A percentile compares a stretch with the other conserved stretches of the same genome.
phyloP scores from a whole-genome alignment of 257 asterid species.

The Fraxinus anomala region DNA sequence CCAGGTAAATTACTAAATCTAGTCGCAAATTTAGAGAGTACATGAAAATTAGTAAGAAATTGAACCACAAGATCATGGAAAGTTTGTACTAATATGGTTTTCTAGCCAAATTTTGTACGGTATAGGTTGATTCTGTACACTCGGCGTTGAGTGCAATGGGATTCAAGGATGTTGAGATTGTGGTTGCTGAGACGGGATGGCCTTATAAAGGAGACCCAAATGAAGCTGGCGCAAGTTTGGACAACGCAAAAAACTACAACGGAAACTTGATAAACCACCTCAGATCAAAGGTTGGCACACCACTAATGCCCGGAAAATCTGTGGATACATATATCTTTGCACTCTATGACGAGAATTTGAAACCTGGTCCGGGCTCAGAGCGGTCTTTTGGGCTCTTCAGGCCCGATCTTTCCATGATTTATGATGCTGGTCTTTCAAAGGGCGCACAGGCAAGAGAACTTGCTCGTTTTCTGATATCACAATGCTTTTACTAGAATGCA shows the following conservation, averaged over 20 bases:
- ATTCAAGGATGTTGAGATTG: conserved; percentile 83
- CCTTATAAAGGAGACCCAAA: conserved; percentile 86
- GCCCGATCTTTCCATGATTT: conserved; percentile 66
- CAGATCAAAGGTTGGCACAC: conserved; percentile 83
- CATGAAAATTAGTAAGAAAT: not conserved
- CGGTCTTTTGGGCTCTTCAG: conserved; percentile 78
- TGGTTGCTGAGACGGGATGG: conserved; percentile 99
- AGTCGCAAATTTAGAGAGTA: not conserved
- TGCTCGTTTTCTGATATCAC: not conserved
- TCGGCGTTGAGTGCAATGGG: conserved; percentile 83
- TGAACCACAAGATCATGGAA: not conserved
- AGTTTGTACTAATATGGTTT: not conserved
- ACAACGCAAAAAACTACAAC: conserved; percentile 79
- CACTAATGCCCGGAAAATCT: conserved; percentile 93
- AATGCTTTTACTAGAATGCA: not conserved
- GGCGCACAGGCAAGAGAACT: conserved; percentile 48
- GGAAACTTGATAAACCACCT: conserved; percentile 87
- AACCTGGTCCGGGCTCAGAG: conserved; percentile 88
- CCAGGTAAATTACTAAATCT: conserved; percentile 54
- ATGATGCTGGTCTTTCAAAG: conserved; percentile 72
- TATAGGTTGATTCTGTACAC: conserved; percentile 80
- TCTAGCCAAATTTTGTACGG: conserved; percentile 7
- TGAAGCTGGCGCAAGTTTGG: conserved; percentile 77
- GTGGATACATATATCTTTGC: conserved; percentile 95
- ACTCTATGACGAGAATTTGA: conserved; percentile 84